Evolutionary conservation across 768 basidiomycete species (phyloP).

Genomic region (Naematelia aurantialba): DNA sequence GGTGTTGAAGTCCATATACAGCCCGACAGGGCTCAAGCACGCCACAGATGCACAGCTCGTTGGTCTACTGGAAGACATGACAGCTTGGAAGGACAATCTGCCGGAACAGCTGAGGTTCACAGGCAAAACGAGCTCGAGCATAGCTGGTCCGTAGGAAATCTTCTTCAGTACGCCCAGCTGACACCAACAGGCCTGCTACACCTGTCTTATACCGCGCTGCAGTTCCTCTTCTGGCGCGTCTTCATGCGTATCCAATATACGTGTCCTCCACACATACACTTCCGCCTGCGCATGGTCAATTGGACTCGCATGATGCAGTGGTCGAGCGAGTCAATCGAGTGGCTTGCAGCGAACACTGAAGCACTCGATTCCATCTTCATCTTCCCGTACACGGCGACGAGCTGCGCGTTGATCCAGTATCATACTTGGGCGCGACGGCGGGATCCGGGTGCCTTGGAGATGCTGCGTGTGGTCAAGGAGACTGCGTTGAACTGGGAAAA

Average conservation of each 20-base stretch:
- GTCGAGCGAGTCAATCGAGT: slow-evolving; percentile 79
- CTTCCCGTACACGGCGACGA: slow-evolving; percentile 80
- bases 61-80: slow-evolving; percentile 50
- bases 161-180: background rate
- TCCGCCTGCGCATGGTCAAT: slow-evolving; percentile 71
- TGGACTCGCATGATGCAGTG: slow-evolving; percentile 71
- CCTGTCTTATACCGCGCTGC: slow-evolving; percentile 78
- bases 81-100: slow-evolving; percentile 72
- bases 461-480: slow-evolving; percentile 75
- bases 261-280: slow-evolving; percentile 84
- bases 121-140: slow-evolving; percentile 64
- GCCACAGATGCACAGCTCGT: slow-evolving; percentile 77
- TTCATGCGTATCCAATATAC: slow-evolving; percentile 97
- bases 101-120: slow-evolving; percentile 73
- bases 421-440: slow-evolving; percentile 86
- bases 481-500: slow-evolving; percentile 83
- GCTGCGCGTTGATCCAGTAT: slow-evolving; percentile 88
- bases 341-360: slow-evolving; percentile 76
- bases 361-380: slow-evolving; percentile 83
- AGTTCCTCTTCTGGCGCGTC: slow-evolving; percentile 96
- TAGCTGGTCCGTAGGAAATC: slow-evolving; percentile 59
- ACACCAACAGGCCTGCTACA: slow-evolving; percentile 69
- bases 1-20: slow-evolving; percentile 89
- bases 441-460: slow-evolving; percentile 68
- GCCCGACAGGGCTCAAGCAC: slow-evolving; percentile 80